Conservation (phyloP, 2,329 filamentous ascomycete species). For the Leptographium lundbergii region DNA sequence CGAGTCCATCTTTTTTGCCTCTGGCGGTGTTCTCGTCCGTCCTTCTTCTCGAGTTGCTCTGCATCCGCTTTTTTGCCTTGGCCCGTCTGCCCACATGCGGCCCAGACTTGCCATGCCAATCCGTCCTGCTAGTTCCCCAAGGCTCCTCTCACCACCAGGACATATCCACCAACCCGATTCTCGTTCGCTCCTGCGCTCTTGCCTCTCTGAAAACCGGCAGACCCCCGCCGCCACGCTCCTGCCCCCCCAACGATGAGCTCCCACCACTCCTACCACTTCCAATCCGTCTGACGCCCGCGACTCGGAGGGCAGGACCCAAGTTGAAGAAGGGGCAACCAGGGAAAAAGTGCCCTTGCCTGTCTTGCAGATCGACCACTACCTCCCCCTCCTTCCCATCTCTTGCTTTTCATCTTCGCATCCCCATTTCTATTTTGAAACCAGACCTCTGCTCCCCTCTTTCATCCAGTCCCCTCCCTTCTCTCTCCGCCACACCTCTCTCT, state of each 20-base stretch:
- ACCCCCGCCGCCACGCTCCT: slow-evolving; percentile 1
- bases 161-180: not conserved
- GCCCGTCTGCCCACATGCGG: slow-evolving; percentile 1
- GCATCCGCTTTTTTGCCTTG: slow-evolving; percentile 4
- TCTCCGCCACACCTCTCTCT: not conserved
- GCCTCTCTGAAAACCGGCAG: not conserved
- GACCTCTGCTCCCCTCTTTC: not conserved
- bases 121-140: not conserved
- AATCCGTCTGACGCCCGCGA: slow-evolving; percentile 4
- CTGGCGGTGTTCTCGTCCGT: not conserved
- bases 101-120: not conserved
- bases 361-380: not conserved
- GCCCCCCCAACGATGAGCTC: not conserved
- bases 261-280: slow-evolving; percentile 3
- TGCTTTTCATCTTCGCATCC: not conserved
- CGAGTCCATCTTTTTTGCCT: not conserved
- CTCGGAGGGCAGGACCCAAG: slow-evolving; percentile 4
- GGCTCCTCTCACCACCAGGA: not conserved
- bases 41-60: not conserved
- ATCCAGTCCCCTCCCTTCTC: not conserved
- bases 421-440: not conserved
- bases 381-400: not conserved
- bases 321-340: slow-evolving; percentile 1
- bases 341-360: not conserved
- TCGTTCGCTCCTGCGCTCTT: not conserved